phyloP scores from a whole-genome alignment of 2,329 filamentous ascomycete species.

The Aspergillus cejpii region DNA sequence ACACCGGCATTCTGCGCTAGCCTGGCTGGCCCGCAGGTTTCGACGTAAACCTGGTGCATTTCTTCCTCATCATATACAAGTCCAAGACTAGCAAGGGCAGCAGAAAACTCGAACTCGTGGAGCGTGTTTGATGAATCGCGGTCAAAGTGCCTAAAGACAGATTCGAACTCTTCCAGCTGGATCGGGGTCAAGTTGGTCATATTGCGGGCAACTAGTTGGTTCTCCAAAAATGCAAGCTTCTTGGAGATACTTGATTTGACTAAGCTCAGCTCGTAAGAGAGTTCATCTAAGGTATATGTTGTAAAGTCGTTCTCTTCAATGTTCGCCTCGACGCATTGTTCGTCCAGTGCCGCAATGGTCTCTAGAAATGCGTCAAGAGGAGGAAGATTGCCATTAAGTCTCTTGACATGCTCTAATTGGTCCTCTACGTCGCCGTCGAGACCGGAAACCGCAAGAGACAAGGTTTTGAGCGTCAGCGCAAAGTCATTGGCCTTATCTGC shows the following conservation, averaged over 20 bases:
- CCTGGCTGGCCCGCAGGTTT: constrained; percentile 59
- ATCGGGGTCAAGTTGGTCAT: constrained; percentile 99
- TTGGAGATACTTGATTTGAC: constrained; percentile 91
- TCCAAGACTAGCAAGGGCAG: constrained; percentile 87
- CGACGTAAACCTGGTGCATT: constrained; percentile 91
- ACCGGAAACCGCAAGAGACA: constrained; percentile 92
- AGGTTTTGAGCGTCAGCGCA: constrained; percentile 86
- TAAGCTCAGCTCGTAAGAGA: constrained; percentile 85
- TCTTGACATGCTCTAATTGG: constrained; percentile 78
- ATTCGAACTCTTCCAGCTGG: constrained; percentile 96
- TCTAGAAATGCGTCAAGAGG: constrained; percentile 88
- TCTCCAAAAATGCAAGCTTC: constrained; percentile 93
- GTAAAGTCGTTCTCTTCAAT: constrained; percentile 99
- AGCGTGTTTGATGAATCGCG: constrained; percentile 84
- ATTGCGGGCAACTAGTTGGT: constrained; percentile 94
- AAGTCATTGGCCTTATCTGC: constrained; percentile 99
- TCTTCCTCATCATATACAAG: constrained; percentile 95
- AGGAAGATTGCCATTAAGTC: constrained; percentile 74
- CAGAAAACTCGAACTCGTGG: constrained; percentile 90
- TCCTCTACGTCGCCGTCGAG: constrained; percentile 95
- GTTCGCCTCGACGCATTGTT: constrained; percentile 89
- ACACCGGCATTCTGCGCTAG: constrained; percentile 63
- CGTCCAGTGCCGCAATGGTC: constrained; percentile 77
- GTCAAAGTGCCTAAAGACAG: constrained; percentile 96
- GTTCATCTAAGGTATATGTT: constrained; percentile 96